phyloP scores from a whole-genome alignment of 139 green algal genomes.

The Volvox reticuliferus region DNA sequence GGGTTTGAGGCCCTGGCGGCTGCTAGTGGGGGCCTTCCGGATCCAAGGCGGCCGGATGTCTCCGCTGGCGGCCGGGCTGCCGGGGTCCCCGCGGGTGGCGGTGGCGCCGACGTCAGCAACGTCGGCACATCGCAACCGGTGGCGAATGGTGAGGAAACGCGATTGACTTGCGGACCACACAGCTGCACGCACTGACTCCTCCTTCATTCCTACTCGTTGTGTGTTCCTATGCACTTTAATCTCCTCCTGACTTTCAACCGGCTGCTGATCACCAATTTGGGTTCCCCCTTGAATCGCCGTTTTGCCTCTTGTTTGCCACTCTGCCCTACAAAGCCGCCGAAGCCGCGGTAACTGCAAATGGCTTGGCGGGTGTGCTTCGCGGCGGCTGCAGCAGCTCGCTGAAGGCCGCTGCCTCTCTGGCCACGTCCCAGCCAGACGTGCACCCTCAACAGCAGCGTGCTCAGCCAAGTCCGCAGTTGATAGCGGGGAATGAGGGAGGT shows the following conservation, averaged over 20 bases:
- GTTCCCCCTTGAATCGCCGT: no score
- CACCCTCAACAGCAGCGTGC: not conserved
- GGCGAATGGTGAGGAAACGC: not conserved
- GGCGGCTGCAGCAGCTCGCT: no score
- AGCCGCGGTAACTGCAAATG: no score
- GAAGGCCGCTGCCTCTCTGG: not conserved
- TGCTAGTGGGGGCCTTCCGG: not conserved
- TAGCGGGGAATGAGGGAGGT: not conserved
- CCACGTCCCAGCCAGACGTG: not conserved
- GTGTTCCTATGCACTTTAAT: no score
- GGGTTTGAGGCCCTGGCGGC: not conserved
- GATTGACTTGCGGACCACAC: no score
- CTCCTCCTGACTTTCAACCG: no score
- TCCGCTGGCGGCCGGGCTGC: not conserved
- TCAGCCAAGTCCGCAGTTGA: not conserved
- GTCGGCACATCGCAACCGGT: not conserved
- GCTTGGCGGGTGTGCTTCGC: no score
- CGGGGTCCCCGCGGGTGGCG: not conserved
- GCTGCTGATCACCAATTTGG: no score
- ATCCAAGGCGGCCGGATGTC: not conserved
- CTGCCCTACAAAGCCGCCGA: no score
- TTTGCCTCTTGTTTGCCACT: no score
- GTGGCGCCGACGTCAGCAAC: not conserved
- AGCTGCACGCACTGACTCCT: no score
- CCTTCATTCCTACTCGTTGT: no score